Conservation (phyloP, 768 basidiomycete genomes). For the Trametopsis cervina region DNA sequence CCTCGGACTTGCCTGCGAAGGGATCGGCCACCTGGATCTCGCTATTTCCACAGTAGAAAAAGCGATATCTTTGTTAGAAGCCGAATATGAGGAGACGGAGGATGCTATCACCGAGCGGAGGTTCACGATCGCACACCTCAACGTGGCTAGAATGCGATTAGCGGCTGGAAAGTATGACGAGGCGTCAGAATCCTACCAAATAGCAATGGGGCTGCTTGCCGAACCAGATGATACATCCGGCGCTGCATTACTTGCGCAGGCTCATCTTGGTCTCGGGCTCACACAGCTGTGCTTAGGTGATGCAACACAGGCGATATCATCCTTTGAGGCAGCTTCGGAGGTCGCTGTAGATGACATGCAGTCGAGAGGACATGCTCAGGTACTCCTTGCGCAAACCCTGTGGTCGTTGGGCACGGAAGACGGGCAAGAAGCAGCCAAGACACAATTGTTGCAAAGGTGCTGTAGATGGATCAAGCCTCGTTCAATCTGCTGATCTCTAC, state of each 20-base stretch:
- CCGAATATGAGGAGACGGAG: constrained; percentile 83
- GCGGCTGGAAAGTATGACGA: constrained; percentile 48
- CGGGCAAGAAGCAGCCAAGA: constrained; percentile 69
- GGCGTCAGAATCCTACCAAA: constrained; percentile 66
- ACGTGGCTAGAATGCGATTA: constrained; percentile 73
- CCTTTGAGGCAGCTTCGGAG: constrained; percentile 62
- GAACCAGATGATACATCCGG: constrained; percentile 35
- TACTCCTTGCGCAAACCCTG: constrained; percentile 78
- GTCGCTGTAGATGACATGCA: constrained; percentile 40
- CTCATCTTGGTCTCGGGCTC: constrained; percentile 65
- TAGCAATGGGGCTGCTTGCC: constrained; percentile 60
- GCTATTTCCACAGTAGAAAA: constrained; percentile 50
- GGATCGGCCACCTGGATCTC: constrained; percentile 61
- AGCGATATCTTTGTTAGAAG: constrained; percentile 73
- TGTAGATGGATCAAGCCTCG: constrained; percentile 14
- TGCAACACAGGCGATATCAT: constrained; percentile 51
- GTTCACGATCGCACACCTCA: constrained; percentile 77
- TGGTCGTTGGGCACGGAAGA: constrained; percentile 80
- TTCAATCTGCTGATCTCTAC: no score
- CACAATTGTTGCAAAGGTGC: constrained; percentile 77
- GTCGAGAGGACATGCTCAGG: constrained; percentile 60
- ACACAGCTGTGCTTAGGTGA: constrained; percentile 62
- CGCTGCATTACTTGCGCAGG: constrained; percentile 48
- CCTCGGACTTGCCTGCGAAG: constrained; percentile 79
- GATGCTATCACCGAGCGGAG: constrained; percentile 68